phyloP scores from a whole-genome alignment of 257 asterid species.

The Eustoma russellianum region DNA sequence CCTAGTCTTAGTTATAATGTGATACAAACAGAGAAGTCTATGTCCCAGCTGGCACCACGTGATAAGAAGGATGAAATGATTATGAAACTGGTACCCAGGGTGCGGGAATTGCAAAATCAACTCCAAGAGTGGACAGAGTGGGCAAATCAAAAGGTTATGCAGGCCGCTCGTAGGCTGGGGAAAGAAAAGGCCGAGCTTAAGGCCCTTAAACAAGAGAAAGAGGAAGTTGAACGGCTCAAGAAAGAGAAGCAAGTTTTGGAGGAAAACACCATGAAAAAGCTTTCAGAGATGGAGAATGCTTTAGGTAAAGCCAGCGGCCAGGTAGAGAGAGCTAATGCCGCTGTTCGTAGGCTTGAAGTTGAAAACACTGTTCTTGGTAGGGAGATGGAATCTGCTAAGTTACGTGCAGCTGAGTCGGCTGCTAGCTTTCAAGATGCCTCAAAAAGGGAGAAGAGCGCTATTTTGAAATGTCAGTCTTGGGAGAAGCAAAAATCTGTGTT shows the following conservation, averaged over 20 bases:
- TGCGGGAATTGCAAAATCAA: slow-evolving; percentile 63
- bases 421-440: slow-evolving; percentile 65
- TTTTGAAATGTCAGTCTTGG: slow-evolving; percentile 65
- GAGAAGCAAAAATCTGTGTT: slow-evolving; percentile 72
- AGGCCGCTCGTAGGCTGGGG: slow-evolving; percentile 87
- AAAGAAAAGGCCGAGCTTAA: slow-evolving; percentile 89
- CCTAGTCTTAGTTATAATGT: slow-evolving; percentile 25
- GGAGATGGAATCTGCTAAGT: slow-evolving; percentile 80
- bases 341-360: slow-evolving; percentile 63
- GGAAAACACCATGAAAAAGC: slow-evolving; percentile 69
- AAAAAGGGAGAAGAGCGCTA: slow-evolving; percentile 66
- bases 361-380: slow-evolving; percentile 54
- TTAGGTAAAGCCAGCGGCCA: slow-evolving; percentile 73
- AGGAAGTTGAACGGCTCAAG: slow-evolving; percentile 80
- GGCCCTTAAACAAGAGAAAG: slow-evolving; percentile 83
- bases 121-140: slow-evolving; percentile 98
- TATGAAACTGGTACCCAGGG: slow-evolving; percentile 65
- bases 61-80: slow-evolving; percentile 82
- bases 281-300: slow-evolving; percentile 83
- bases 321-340: slow-evolving; percentile 64
- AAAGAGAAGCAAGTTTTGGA: slow-evolving; percentile 75
- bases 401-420: slow-evolving; percentile 69
- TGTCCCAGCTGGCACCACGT: slow-evolving; percentile 44
- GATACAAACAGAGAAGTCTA: slow-evolving; percentile 32
- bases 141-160: slow-evolving; percentile 99